Evolutionary conservation across 2,329 filamentous ascomycete genomes (phyloP), one percentile per base, ranked within the genome.

Genomic region (Cercospora sp.): DNA sequence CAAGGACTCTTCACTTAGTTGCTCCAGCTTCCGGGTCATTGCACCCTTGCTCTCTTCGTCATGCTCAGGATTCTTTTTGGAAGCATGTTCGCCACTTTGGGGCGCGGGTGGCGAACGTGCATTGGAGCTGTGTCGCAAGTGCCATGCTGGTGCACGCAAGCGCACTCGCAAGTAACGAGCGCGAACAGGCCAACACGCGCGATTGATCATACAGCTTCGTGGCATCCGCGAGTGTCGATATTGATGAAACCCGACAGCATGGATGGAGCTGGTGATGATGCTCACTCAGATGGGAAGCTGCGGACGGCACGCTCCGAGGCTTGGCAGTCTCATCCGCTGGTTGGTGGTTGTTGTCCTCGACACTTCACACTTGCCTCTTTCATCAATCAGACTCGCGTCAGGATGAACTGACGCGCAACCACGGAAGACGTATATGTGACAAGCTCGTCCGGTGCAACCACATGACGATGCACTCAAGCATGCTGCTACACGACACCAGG

Each of bases 1-100:
- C 30, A 90, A 78, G 16, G 82, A 82, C 69, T 89, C 84, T 70
- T 89, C 87, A 53, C 85, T 87, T 86, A 90, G 86, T 67, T 86
- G 82, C 4, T 84, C 82, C 66, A 90, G 77, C 18, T 87, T 82
- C 18, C 85, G 80, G 2, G 85, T 85, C 83, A 90, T 85, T 20
- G 87, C 87, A 5, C 87, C 86, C 67, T 84, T 78, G 64, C 82
- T 78, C 55, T 81, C 71, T 6, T 74, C 71, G 28, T 26, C 55
- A 13, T 40, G 48, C 20, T 40, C 61, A 18, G 33, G 8, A 45
- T 20, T 8, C 16, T 62, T 16, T 13, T 9, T 40, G n/a, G 51
- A 16, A 13, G 18, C 65, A 45, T 65, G 65, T 42, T 72, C 68
- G 57, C 62, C 68, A 65, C 71, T 53, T 16, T 57, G 59, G n/a